These are phyloP conservation scores for Stellera chamaejasme DNA, from an alignment of 345 rosid genomes.

Conservation along the genomic window DNA sequence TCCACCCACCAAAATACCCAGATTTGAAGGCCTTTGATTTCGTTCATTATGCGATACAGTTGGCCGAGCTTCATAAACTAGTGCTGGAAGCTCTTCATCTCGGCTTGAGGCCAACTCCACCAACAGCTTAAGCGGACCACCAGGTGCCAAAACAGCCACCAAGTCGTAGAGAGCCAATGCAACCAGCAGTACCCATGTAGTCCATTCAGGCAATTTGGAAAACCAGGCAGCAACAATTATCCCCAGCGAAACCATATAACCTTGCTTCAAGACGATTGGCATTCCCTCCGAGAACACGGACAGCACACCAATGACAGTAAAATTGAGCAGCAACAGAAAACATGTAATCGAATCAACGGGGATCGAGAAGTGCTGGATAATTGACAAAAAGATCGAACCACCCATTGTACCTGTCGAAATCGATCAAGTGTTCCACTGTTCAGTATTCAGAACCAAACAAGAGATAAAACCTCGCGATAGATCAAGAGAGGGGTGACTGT, in stretches of 20 bases:
- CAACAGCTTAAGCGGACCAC: conserved; percentile 90
- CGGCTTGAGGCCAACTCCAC: conserved; percentile 87
- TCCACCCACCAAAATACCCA: conserved; percentile 58
- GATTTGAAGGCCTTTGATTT: conserved; percentile 35
- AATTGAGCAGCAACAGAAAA: conserved; percentile 63
- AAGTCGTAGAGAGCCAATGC: conserved; percentile 90
- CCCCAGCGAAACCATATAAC: conserved; percentile 83
- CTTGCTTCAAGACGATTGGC: conserved; percentile 74
- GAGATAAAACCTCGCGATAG: no score
- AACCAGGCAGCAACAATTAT: conserved; percentile 91
- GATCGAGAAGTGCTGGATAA: conserved; percentile 72
- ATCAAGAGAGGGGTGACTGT: not conserved
- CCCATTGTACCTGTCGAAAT: conserved; percentile 70
- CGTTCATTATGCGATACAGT: conserved; percentile 35
- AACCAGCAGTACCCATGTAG: conserved; percentile 82
- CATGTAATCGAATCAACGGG: conserved; percentile 82
- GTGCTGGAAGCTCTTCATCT: conserved; percentile 92
- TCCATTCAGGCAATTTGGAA: conserved; percentile 93
- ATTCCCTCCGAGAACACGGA: conserved; percentile 72
- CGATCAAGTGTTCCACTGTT: conserved; percentile 4
- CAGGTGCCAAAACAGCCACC: conserved; percentile 92
- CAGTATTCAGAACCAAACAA: not conserved
- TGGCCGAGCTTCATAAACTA: conserved; percentile 95
- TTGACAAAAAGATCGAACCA: conserved; percentile 71
- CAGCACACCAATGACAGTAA: conserved; percentile 75